Evolutionary conservation across 768 basidiomycete genomes (phyloP), one percentile per base, ranked within the genome.

Genomic region (Boletellus ananiceps): DNA sequence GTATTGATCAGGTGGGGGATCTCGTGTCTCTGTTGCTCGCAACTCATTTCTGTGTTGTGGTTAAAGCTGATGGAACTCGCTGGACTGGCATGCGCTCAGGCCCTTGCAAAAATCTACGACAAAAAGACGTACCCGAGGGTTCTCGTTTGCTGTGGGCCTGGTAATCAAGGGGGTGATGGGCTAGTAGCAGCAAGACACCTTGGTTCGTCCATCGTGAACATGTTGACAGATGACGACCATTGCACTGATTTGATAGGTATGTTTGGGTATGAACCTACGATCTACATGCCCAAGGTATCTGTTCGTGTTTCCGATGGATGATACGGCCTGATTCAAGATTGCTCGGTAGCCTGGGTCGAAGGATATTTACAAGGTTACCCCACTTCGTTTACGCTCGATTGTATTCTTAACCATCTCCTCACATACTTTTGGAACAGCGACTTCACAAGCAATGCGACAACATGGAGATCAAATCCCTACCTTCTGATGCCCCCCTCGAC

Each of bases 141-240:
- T 6, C 73, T 98, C n/a, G 89, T 98, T 11, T 93, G 90, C 60
- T 97, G 94, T 64, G 96, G 96, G 15, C 94, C 96, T 7, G 96
- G 96, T 36, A 98, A 98, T 61, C 95, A 98, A 74, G 92, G 81
- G 69, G 96, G 96, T 12, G 96, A 99, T 69, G 96, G 96, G 4
- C 74, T 99, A 0, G 95, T 97, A 21, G 96, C 96, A 25, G 96
- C 96, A 37, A 77, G 95, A 38, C 96, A 99, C 70, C 79, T 99
- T 8, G 83, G 91, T 89, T 56, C 47, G 80, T 53, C 33, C 32
- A 18, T 23, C 21, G n/a, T 34, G 29, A 21, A 6, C 8, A 3
- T 11, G 33, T 18, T 18, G 16, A 21, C 50, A 37, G 46, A 25
- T 49, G 32, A 53, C 13, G 44, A 16, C 12, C 39, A 35, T 35